These are phyloP conservation scores for Vigna nakashimae DNA, from an alignment of 306 rosid genomes.

Conservation along the genomic window DNA sequence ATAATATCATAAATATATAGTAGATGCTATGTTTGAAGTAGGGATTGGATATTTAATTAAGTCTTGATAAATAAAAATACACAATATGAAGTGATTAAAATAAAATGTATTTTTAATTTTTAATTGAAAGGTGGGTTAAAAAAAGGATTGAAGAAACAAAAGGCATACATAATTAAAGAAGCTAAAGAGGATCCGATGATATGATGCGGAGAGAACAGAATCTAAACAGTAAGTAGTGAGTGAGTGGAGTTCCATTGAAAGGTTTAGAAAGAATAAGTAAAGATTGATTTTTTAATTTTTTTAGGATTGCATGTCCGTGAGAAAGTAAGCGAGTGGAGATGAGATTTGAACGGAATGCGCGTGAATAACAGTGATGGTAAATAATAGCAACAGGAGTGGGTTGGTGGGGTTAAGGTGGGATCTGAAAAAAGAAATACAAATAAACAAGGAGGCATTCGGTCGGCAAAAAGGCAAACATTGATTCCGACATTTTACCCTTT, in stretches of 20 bases:
- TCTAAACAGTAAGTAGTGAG: not conserved
- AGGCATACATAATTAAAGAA: no score
- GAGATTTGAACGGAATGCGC: not conserved
- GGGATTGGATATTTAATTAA: no score
- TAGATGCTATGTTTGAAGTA: no score
- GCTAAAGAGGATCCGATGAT: no score
- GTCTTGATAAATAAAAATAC: no score
- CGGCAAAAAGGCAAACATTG: constrained; percentile 62
- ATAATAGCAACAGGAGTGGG: not conserved
- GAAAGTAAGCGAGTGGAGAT: not conserved
- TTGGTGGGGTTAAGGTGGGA: not conserved
- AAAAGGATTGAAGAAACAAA: no score
- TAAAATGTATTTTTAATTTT: no score
- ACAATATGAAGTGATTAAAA: no score
- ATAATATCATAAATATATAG: no score
- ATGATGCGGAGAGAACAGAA: no score
- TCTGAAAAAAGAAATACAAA: constrained; percentile 5
- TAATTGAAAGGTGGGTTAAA: no score
- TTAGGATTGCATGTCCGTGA: not conserved
- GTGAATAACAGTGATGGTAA: not conserved
- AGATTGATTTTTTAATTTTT: not conserved
- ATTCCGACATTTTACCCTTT: constrained; percentile 54
- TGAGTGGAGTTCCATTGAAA: not conserved
- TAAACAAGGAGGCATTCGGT: constrained; percentile 47
- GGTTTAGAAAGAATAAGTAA: not conserved